Percentiles rank a stretch among this genome's conserved stretches.
These are phyloP conservation scores for Cerioporus squamosus DNA, from an alignment of 1,284 basidiomycete species.

Conservation along the genomic window DNA sequence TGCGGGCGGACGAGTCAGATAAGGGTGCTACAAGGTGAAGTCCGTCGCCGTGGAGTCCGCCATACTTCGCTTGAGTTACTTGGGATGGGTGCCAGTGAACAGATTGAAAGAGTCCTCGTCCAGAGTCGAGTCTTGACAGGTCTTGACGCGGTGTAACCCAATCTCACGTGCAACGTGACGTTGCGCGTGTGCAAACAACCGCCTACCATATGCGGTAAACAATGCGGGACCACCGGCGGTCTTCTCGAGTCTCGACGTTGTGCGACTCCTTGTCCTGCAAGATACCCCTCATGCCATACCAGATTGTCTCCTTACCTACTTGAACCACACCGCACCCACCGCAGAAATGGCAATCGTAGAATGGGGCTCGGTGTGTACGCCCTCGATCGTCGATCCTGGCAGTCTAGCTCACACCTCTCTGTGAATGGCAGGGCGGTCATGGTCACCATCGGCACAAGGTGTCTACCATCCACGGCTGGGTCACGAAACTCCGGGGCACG, in stretches of 20 bases:
- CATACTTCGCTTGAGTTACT: too few species aligned
- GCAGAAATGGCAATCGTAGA: conserved; percentile 40
- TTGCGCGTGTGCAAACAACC: conserved; percentile 9
- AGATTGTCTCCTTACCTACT: background rate
- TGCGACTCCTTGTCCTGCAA: background rate
- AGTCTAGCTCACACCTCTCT: conserved; percentile 19
- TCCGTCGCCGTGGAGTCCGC: too few species aligned
- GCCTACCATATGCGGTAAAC: conserved; percentile 6
- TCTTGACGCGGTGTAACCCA: conserved; percentile 9
- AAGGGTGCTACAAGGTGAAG: too few species aligned
- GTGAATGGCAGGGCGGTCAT: conserved; percentile 38
- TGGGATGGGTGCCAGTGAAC: too few species aligned
- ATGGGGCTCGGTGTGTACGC: conserved; percentile 43
- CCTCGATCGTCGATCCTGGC: conserved; percentile 11
- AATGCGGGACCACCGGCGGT: too few species aligned
- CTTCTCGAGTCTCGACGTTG: background rate
- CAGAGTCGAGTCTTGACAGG: too few species aligned
- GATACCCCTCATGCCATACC: background rate
- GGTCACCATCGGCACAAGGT: conserved; percentile 50
- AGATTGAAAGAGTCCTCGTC: too few species aligned
- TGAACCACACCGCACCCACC: background rate
- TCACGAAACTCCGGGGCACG: conserved; percentile 79
- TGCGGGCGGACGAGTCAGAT: too few species aligned
- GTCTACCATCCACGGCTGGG: conserved; percentile 75
- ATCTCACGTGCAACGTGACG: conserved; percentile 24